These are phyloP conservation scores for Coriolopsis trogii DNA, from an alignment of 1,284 basidiomycete genomes.

Conservation along the genomic window DNA sequence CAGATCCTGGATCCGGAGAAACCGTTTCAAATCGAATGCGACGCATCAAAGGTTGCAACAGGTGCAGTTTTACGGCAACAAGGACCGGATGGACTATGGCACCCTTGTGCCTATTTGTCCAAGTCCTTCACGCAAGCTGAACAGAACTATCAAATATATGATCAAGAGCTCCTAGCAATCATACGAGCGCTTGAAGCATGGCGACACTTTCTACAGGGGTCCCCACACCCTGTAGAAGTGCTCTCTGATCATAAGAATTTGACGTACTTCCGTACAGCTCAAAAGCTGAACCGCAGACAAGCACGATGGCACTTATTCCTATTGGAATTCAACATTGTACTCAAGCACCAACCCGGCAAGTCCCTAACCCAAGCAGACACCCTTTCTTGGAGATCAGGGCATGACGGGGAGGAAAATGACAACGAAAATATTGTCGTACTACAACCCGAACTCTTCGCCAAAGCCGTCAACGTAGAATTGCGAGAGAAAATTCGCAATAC, in stretches of 20 bases:
- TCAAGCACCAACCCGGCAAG: background rate
- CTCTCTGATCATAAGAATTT: slow-evolving; percentile 48
- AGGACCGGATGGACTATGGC: slow-evolving; percentile 15
- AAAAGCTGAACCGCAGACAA: slow-evolving; percentile 35
- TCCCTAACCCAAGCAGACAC: background rate
- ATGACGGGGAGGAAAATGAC: background rate
- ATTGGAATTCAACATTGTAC: background rate
- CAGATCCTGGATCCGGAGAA: slow-evolving; percentile 15
- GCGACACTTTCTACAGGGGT: slow-evolving; percentile 33
- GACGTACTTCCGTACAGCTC: slow-evolving; percentile 38
- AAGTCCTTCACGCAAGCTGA: slow-evolving; percentile 32
- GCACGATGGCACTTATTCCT: background rate
- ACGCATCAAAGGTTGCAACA: slow-evolving; percentile 22
- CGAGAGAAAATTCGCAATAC: slow-evolving; percentile 36
- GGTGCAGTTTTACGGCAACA: slow-evolving; percentile 19
- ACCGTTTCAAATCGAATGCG: slow-evolving; percentile 25
- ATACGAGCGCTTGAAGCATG: slow-evolving; percentile 37
- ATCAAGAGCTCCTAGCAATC: slow-evolving; percentile 49
- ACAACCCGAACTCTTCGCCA: background rate
- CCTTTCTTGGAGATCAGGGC: background rate
- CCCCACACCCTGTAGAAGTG: background rate
- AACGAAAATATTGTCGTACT: background rate
- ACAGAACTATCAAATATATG: slow-evolving; percentile 49
- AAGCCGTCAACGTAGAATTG: background rate
- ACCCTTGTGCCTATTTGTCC: no score